Conservation (phyloP, 148 eudicot species). For the Hydrangea macrophylla region DNA sequence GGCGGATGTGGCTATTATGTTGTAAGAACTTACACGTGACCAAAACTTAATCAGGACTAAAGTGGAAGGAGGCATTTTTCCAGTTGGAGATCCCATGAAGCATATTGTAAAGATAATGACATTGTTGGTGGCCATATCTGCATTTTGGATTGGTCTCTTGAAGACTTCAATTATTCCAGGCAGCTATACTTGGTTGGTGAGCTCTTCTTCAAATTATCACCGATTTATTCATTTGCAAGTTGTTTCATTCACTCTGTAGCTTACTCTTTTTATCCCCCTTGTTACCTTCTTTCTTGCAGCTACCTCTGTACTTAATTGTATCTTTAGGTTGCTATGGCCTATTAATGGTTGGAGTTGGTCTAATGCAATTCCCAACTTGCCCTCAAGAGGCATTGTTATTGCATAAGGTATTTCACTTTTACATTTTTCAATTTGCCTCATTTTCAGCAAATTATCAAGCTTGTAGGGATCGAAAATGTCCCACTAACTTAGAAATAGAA, state of each 20-base stretch:
- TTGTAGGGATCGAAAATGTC: too few species aligned
- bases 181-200: constrained; percentile 85
- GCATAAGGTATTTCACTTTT: constrained; percentile 53
- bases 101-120: constrained; percentile 80
- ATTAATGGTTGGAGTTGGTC: constrained; percentile 77
- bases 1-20: background rate
- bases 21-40: background rate
- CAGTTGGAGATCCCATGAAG: constrained; percentile 51
- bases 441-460: background rate
- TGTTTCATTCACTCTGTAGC: background rate
- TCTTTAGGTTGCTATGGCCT: constrained; percentile 83
- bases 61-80: background rate
- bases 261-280: background rate
- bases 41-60: constrained; percentile 4
- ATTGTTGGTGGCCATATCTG: constrained; percentile 58
- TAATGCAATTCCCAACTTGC: constrained; percentile 89
- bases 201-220: constrained; percentile 13
- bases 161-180: constrained; percentile 52
- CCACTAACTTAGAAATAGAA: too few species aligned
- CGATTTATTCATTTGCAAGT: background rate
- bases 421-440: background rate
- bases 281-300: constrained; percentile 35
- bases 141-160: constrained; percentile 72
- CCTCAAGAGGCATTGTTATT: constrained; percentile 78
- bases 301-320: constrained; percentile 73